These are phyloP conservation scores for Xylaria hypoxylon DNA, from an alignment of 2,329 filamentous ascomycete species.

Conservation along the genomic window DNA sequence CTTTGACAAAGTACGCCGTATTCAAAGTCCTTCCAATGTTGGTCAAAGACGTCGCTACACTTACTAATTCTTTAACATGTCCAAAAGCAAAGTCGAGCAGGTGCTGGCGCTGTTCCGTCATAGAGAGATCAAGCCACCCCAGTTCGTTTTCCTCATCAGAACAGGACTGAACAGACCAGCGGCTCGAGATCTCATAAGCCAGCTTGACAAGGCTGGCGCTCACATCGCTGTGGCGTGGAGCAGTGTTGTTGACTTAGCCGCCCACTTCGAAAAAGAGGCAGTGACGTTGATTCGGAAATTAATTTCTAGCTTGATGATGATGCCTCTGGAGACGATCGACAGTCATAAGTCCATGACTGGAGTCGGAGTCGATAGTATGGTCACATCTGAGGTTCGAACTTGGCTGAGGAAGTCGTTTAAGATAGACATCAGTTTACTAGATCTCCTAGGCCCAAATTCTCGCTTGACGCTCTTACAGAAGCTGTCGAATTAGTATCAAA, in stretches of 20 bases:
- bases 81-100: too few species aligned
- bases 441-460: not conserved
- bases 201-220: too few species aligned
- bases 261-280: constrained; percentile 29
- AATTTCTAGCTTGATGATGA: constrained; percentile 34
- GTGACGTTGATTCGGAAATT: not conserved
- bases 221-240: too few species aligned
- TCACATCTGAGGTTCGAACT: constrained; percentile 54
- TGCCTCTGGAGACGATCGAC: constrained; percentile 47
- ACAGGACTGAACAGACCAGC: too few species aligned
- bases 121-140: too few species aligned
- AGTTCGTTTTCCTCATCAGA: too few species aligned
- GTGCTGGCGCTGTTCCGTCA: too few species aligned
- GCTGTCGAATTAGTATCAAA: not conserved
- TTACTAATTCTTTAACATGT: too few species aligned
- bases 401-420: constrained; percentile 52
- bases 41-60: too few species aligned
- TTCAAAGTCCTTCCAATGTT: too few species aligned
- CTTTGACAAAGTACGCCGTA: too few species aligned
- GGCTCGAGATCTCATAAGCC: too few species aligned
- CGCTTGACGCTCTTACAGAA: not conserved
- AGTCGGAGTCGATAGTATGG: constrained; percentile 56
- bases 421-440: constrained; percentile 47
- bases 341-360: constrained; percentile 43
- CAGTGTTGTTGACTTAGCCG: not conserved